A percentile compares a stretch with the other conserved stretches of the same genome.
Evolutionary conservation across 148 eudicot species (phyloP).

Genomic region (Heliamphora exappendiculata): DNA sequence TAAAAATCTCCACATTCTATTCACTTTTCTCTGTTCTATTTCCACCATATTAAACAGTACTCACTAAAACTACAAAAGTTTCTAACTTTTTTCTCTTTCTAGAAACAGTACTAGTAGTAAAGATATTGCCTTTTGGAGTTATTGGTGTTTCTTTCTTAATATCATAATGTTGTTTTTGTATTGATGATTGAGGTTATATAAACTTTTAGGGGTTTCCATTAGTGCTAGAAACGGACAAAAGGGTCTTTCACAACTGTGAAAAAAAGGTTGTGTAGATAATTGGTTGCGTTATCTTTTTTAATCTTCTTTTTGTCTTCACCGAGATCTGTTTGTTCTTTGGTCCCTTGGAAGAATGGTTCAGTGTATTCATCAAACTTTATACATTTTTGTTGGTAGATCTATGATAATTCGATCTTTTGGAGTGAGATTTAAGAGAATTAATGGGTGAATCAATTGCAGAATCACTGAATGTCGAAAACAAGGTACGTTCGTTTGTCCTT

Average conservation of each 20-base stretch:
- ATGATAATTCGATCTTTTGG: conserved; percentile 22
- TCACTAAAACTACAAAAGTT: conserved; percentile 6
- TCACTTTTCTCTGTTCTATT: not conserved
- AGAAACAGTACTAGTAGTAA: not conserved
- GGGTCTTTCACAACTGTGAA: not conserved
- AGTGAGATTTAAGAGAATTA: conserved; percentile 25
- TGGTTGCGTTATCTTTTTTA: conserved; percentile 12
- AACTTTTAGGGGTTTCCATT: conserved; percentile 14
- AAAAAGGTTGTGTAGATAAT: not conserved
- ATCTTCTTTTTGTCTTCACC: conserved; percentile 26
- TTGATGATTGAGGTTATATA: conserved; percentile 21
- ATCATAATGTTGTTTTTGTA: conserved; percentile 11
- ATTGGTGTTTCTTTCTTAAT: conserved; percentile 9
- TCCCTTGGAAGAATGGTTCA: conserved; percentile 8
- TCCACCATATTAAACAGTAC: not conserved
- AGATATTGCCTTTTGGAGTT: conserved; percentile 10
- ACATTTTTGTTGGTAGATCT: conserved; percentile 9
- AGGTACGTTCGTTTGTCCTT: conserved; percentile 42
- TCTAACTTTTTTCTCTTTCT: not conserved
- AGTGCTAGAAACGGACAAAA: conserved; percentile 15
- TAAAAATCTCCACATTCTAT: not conserved
- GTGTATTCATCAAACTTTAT: conserved; percentile 6
- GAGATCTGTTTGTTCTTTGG: conserved; percentile 12
- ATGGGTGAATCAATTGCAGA: conserved; percentile 69
- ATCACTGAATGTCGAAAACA: conserved; percentile 34